Percentiles rank a stretch among this genome's conserved stretches.
phyloP scores from a whole-genome alignment of 2,329 filamentous ascomycete genomes.

The Aspergillus udagawae region DNA sequence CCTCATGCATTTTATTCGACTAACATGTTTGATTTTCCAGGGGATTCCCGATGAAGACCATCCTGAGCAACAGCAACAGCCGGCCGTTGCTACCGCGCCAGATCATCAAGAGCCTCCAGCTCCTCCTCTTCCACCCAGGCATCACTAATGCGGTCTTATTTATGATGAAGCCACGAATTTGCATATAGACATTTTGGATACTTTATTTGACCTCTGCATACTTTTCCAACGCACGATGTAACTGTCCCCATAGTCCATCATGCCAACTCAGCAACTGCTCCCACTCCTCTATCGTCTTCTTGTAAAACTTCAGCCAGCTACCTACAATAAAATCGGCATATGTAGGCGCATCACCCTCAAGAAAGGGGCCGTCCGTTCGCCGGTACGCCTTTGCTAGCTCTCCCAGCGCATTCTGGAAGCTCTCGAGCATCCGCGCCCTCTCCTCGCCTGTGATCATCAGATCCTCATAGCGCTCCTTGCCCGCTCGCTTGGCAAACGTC shows the following conservation, averaged over 20 bases:
- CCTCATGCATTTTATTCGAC: neutral
- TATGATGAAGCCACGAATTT: neutral
- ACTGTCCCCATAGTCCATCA: slow-evolving; percentile 1
- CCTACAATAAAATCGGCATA: slow-evolving; percentile 6
- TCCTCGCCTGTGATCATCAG: neutral
- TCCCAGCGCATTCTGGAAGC: neutral
- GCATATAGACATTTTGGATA: neutral
- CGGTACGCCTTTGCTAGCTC: neutral
- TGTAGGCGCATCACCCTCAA: neutral
- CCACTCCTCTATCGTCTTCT: slow-evolving; percentile 8
- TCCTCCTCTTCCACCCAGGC: neutral
- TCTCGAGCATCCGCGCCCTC: neutral
- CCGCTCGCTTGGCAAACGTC: slow-evolving; percentile 4
- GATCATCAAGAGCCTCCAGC: neutral
- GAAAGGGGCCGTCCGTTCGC: neutral
- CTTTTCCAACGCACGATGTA: slow-evolving; percentile 7
- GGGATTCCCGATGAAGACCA: neutral
- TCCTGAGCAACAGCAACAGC: neutral
- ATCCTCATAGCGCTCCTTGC: neutral
- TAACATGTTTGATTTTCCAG: neutral
- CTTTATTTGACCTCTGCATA: slow-evolving; percentile 4
- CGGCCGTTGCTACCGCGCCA: neutral
- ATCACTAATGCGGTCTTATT: neutral
- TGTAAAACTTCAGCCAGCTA: slow-evolving; percentile 1
- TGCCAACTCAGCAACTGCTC: slow-evolving; percentile 6